Evolutionary conservation across 2,329 filamentous ascomycete genomes (phyloP).

Genomic region (Cytospora piceicola): DNA sequence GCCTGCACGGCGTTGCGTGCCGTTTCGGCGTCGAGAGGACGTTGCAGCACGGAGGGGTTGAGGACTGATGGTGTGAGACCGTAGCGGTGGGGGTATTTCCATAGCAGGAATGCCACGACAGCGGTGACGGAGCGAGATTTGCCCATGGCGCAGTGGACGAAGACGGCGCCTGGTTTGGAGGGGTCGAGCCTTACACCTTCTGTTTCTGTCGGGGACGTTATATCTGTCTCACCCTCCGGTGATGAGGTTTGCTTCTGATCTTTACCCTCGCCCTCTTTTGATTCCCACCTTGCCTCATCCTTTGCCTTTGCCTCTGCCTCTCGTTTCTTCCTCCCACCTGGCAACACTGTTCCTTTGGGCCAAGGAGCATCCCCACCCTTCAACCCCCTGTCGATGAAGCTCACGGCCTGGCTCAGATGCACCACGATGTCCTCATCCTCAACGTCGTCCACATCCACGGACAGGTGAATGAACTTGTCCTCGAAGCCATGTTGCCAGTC

Average conservation of each 20-base stretch:
- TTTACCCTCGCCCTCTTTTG: not conserved
- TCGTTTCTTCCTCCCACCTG: not conserved
- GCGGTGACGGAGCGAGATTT: slow-evolving; percentile 90
- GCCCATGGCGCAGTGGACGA: slow-evolving; percentile 84
- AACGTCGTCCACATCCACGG: slow-evolving; percentile 87
- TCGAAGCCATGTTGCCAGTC: slow-evolving; percentile 46
- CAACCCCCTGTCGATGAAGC: slow-evolving; percentile 81
- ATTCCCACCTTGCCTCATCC: not conserved
- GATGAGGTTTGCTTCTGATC: not conserved
- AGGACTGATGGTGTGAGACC: slow-evolving; percentile 49
- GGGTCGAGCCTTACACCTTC: slow-evolving; percentile 20
- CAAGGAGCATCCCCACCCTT: slow-evolving; percentile 23
- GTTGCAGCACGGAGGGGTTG: slow-evolving; percentile 34
- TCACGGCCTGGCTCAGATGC: slow-evolving; percentile 76
- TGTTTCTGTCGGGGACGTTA: slow-evolving; percentile 11
- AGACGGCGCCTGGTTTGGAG: slow-evolving; percentile 48
- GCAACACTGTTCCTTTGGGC: slow-evolving; percentile 20
- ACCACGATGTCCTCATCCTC: slow-evolving; percentile 86
- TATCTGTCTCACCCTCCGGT: slow-evolving; percentile 12
- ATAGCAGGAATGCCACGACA: slow-evolving; percentile 83
- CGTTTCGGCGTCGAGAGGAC: slow-evolving; percentile 38
- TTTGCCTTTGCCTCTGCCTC: not conserved
- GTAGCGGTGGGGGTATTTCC: slow-evolving; percentile 61
- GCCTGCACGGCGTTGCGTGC: slow-evolving; percentile 53
- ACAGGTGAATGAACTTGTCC: slow-evolving; percentile 70